A percentile compares a stretch with the other conserved stretches of the same genome.
phyloP scores from a whole-genome alignment of 305 asterid species.

The Lippia alba region DNA sequence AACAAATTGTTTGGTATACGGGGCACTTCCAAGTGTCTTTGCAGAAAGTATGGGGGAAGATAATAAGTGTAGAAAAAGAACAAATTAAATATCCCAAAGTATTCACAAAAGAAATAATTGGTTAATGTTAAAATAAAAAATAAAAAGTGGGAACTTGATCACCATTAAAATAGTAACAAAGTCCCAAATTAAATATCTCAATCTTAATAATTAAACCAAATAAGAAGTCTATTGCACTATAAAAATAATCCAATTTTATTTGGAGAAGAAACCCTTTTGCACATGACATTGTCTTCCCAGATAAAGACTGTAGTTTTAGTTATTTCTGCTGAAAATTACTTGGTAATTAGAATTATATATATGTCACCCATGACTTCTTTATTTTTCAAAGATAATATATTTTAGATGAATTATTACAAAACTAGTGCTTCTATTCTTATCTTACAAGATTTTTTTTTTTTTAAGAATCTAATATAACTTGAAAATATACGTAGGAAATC shows the following conservation, averaged over 20 bases:
- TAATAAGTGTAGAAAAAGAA: constrained; percentile 9
- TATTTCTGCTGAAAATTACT: constrained; percentile 12
- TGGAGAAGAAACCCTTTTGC: constrained; percentile 37
- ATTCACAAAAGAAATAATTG: constrained; percentile 13
- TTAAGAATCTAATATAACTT: no score
- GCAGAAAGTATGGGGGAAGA: not conserved
- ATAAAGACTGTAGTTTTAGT: constrained; percentile 28
- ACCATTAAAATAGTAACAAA: not conserved
- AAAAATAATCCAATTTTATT: constrained; percentile 16
- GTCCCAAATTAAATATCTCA: constrained; percentile 5
- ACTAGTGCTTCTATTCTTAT: no score
- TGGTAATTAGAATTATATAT: no score
- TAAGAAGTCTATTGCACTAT: constrained; percentile 29
- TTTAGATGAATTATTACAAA: no score
- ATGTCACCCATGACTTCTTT: no score
- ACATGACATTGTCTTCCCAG: constrained; percentile 35
- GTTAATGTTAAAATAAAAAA: constrained; percentile 3
- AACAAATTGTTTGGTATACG: constrained; percentile 11
- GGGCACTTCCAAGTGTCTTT: constrained; percentile 34
- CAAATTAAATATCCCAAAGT: constrained; percentile 14
- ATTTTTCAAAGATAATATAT: no score
- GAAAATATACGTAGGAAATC: no score
- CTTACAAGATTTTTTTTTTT: no score
- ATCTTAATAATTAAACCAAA: constrained; percentile 5
- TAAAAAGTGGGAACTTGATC: constrained; percentile 16